Conservation (phyloP, 1,139 yeast genomes). For the Hansenula sp. region DNA sequence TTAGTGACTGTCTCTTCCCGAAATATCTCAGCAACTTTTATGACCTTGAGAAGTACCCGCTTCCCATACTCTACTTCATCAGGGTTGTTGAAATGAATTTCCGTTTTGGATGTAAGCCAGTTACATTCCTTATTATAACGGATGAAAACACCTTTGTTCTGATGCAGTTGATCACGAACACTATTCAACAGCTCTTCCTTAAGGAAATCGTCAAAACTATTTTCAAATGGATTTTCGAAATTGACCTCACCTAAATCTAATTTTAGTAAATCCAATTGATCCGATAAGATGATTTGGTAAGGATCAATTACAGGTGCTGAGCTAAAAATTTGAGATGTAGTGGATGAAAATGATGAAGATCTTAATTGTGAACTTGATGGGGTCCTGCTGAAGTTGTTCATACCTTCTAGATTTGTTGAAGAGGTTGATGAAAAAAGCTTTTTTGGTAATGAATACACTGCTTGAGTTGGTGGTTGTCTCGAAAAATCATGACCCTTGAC, state of each 20-base stretch:
- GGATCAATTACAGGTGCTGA: slow-evolving; percentile 25
- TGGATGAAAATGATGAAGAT: slow-evolving; percentile 18
- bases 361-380: slow-evolving; percentile 4
- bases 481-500: slow-evolving; percentile 10
- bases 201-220: slow-evolving; percentile 3
- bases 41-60: slow-evolving; percentile 16
- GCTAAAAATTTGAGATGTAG: slow-evolving; percentile 21
- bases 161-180: slow-evolving; percentile 4
- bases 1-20: slow-evolving; percentile 19
- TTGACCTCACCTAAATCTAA: slow-evolving; percentile 13
- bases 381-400: neutral
- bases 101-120: slow-evolving; percentile 20
- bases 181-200: neutral
- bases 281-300: slow-evolving; percentile 26
- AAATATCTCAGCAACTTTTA: slow-evolving; percentile 20
- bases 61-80: slow-evolving; percentile 6
- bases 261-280: slow-evolving; percentile 18
- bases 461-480: slow-evolving; percentile 3
- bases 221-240: slow-evolving; percentile 22
- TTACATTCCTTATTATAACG: slow-evolving; percentile 14
- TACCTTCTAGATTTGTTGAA: slow-evolving; percentile 17
- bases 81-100: slow-evolving; percentile 4
- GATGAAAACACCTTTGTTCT: slow-evolving; percentile 13
- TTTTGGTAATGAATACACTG: slow-evolving; percentile 20
- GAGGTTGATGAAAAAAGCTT: slow-evolving; percentile 21